phyloP scores from a whole-genome alignment of 2,329 filamentous ascomycete genomes.

The Xylariaceae sp. region DNA sequence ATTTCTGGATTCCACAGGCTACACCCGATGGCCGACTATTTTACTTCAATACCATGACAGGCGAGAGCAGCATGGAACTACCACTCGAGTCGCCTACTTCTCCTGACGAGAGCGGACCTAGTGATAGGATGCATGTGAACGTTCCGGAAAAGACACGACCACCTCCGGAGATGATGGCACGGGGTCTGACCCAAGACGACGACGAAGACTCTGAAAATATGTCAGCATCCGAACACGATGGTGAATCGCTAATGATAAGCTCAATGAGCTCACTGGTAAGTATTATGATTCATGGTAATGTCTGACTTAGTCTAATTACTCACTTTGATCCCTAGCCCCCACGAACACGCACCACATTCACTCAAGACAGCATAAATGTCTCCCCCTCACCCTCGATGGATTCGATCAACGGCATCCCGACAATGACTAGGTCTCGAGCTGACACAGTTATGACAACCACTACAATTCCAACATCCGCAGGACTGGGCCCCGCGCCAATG shows the following conservation, averaged over 20 bases:
- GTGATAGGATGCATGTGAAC: conserved; percentile 80
- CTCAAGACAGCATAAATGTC: conserved; percentile 53
- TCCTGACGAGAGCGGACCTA: conserved; percentile 73
- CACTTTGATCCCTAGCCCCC: conserved; percentile 38
- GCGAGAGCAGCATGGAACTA: conserved; percentile 89
- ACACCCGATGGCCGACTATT: conserved; percentile 89
- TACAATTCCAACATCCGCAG: conserved; percentile 37
- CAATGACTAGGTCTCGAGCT: conserved; percentile 50
- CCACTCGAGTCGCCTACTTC: conserved; percentile 86
- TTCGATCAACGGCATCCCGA: conserved; percentile 69
- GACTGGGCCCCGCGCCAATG: conserved; percentile 41
- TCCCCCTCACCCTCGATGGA: conserved; percentile 90
- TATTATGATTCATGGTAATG: conserved; percentile 16
- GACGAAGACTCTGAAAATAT: conserved; percentile 80
- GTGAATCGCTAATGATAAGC: conserved; percentile 63
- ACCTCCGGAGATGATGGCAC: conserved; percentile 84
- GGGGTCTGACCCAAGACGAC: conserved; percentile 74
- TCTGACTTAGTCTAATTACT: conserved; percentile 2
- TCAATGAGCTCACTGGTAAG: conserved; percentile 65
- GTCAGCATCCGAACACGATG: conserved; percentile 82
- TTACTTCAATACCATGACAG: conserved; percentile 97
- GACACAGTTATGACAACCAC: conserved; percentile 44
- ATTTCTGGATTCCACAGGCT: conserved; percentile 98
- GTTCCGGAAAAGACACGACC: conserved; percentile 86
- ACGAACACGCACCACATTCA: conserved; percentile 59